A percentile compares a stretch with the other conserved stretches of the same genome.
These are phyloP conservation scores for Eucalyptus sp. DNA, from an alignment of 345 rosid species.

Conservation along the genomic window DNA sequence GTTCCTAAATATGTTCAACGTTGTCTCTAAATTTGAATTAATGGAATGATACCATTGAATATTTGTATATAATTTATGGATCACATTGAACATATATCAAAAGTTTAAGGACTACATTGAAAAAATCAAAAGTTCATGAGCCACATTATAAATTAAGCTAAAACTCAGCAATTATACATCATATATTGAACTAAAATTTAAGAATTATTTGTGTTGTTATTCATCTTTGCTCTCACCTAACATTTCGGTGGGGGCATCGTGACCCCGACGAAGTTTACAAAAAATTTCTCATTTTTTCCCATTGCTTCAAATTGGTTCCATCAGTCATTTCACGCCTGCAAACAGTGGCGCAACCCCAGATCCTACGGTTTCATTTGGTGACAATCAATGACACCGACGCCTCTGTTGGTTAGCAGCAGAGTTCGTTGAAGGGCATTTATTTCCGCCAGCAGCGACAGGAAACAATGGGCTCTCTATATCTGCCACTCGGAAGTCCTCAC, in stretches of 20 bases:
- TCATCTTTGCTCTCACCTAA: background rate
- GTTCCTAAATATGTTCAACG: too few relatives aligned
- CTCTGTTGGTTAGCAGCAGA: background rate
- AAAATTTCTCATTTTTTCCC: background rate
- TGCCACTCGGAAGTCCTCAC: background rate
- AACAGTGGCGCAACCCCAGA: background rate
- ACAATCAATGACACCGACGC: background rate
- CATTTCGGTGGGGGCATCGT: background rate
- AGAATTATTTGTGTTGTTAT: too few relatives aligned
- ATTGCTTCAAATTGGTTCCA: background rate
- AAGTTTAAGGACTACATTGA: too few relatives aligned
- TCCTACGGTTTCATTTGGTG: background rate
- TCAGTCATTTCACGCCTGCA: background rate
- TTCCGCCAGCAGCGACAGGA: background rate
- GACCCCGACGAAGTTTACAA: background rate
- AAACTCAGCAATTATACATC: rapidly evolving
- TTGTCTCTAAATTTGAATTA: background rate
- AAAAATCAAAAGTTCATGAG: rapidly evolving
- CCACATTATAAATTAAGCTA: too few relatives aligned
- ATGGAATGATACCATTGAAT: too few relatives aligned
- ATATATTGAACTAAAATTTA: too few relatives aligned
- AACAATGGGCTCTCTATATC: background rate
- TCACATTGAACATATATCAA: too few relatives aligned
- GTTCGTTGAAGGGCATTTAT: background rate
- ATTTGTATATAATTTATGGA: too few relatives aligned